These are phyloP conservation scores for Hippophae gyantsensis DNA, from an alignment of 306 rosid genomes.

Conservation along the genomic window DNA sequence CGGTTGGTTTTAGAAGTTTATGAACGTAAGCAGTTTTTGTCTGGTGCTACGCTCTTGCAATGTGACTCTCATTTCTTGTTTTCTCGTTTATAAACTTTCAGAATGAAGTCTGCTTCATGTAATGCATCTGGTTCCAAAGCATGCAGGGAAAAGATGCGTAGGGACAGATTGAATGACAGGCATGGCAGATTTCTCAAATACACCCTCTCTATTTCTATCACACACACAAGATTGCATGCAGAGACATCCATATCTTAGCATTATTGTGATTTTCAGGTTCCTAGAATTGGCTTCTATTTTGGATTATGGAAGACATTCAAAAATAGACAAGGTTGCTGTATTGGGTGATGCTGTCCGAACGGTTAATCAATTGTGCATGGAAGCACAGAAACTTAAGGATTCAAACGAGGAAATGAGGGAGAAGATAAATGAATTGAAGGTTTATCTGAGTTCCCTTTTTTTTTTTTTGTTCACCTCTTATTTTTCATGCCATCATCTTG, in stretches of 20 bases:
- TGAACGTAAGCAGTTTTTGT: too few species aligned
- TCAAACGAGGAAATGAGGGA: constrained; percentile 40
- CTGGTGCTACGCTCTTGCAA: too few species aligned
- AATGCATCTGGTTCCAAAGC: constrained; percentile 59
- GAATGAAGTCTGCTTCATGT: constrained; percentile 56
- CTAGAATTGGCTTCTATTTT: constrained; percentile 68
- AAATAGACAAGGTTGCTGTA: constrained; percentile 66
- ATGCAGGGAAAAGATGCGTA: constrained; percentile 77
- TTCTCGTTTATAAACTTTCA: constrained; percentile 11
- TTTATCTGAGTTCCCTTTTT: constrained; percentile 1
- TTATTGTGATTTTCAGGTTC: constrained; percentile 46
- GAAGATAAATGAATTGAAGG: constrained; percentile 79
- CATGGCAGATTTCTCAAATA: constrained; percentile 19
- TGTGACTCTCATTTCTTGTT: not conserved
- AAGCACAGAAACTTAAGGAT: constrained; percentile 56
- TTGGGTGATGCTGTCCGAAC: constrained; percentile 62
- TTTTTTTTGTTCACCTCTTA: not conserved
- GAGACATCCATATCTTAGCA: not conserved
- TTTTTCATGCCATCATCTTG: not conserved
- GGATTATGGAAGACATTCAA: constrained; percentile 70
- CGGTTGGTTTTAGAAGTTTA: not conserved
- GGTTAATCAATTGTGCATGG: constrained; percentile 56
- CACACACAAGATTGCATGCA: constrained; percentile 29
- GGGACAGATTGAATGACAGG: constrained; percentile 92
- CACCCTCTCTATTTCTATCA: constrained; percentile 14